Conservation (phyloP, 257 asterid genomes). For the Salvia hispanica region DNA sequence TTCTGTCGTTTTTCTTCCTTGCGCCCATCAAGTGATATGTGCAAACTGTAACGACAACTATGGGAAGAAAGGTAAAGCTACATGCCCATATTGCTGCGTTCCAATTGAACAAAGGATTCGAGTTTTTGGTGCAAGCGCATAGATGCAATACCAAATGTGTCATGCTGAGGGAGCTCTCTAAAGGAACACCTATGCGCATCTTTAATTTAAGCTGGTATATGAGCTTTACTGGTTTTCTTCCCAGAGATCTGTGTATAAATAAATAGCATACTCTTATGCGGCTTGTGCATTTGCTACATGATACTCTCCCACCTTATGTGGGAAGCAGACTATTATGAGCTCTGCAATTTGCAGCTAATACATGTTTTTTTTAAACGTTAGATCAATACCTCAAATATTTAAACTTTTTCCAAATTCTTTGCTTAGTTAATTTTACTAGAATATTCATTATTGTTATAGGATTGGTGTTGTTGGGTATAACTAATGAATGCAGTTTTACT, state of each 20-base stretch:
- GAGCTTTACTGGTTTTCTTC: conserved; percentile 26
- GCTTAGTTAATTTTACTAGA: no score
- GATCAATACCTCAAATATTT: no score
- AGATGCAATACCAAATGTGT: conserved; percentile 11
- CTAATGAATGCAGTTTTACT: no score
- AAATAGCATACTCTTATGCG: conserved; percentile 27
- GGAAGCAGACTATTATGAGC: conserved; percentile 22
- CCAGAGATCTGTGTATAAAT: conserved; percentile 36
- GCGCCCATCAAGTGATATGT: conserved; percentile 85
- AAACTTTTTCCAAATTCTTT: no score
- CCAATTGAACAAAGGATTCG: conserved; percentile 84
- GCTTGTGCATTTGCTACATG: conserved; percentile 33
- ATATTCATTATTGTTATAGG: no score
- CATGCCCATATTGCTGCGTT: conserved; percentile 68
- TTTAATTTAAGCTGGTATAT: conserved; percentile 5
- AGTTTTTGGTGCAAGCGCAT: conserved; percentile 77
- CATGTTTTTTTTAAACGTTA: background rate
- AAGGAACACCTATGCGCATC: conserved; percentile 16
- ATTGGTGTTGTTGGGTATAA: no score
- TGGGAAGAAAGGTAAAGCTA: conserved; percentile 69
- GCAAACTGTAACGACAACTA: conserved; percentile 72
- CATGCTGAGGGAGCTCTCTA: conserved; percentile 25
- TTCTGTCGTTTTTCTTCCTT: conserved; percentile 89
- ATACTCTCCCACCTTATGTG: conserved; percentile 25
- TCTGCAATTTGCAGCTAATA: conserved; percentile 23